Conservation (phyloP, 768 basidiomycete genomes). For the Suillus subaureus region DNA sequence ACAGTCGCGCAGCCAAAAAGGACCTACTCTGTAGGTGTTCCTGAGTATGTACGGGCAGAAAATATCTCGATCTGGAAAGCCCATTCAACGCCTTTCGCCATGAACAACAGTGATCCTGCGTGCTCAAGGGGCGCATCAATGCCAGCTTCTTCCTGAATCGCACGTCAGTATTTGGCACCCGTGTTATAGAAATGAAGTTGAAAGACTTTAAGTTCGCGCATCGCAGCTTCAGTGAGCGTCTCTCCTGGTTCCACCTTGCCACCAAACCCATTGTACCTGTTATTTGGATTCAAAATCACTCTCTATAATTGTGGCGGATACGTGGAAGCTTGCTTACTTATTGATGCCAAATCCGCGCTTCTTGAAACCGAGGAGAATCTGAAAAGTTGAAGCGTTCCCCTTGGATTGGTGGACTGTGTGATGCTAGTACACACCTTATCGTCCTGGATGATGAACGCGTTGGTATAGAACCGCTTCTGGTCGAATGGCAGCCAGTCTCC, state of each 20-base stretch:
- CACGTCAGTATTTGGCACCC: not conserved
- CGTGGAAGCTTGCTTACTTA: slow-evolving; percentile 40
- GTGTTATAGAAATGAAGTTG: not conserved
- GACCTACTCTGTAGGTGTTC: slow-evolving; percentile 67
- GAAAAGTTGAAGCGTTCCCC: slow-evolving; percentile 43
- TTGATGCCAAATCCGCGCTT: slow-evolving; percentile 75
- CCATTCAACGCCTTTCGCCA: slow-evolving; percentile 51
- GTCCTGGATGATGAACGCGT: slow-evolving; percentile 64
- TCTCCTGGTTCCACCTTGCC: slow-evolving; percentile 85
- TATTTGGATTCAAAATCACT: slow-evolving; percentile 3
- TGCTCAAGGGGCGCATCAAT: slow-evolving; percentile 65
- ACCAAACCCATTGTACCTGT: slow-evolving; percentile 86
- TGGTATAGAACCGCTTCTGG: slow-evolving; percentile 58
- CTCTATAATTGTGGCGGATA: not conserved
- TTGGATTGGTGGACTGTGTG: not conserved
- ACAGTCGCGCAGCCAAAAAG: not conserved
- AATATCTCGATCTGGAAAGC: slow-evolving; percentile 78
- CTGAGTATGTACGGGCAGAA: slow-evolving; percentile 60
- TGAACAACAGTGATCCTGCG: slow-evolving; percentile 68
- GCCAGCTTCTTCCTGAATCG: slow-evolving; percentile 77
- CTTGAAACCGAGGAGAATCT: slow-evolving; percentile 77
- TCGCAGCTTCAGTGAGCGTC: slow-evolving; percentile 66
- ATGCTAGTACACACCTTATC: slow-evolving; percentile 40
- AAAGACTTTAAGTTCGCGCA: slow-evolving; percentile 68
- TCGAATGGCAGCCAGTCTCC: slow-evolving; percentile 50